Evolutionary conservation across 1,284 basidiomycete species (phyloP).

Genomic region (Tylopilus sp.): DNA sequence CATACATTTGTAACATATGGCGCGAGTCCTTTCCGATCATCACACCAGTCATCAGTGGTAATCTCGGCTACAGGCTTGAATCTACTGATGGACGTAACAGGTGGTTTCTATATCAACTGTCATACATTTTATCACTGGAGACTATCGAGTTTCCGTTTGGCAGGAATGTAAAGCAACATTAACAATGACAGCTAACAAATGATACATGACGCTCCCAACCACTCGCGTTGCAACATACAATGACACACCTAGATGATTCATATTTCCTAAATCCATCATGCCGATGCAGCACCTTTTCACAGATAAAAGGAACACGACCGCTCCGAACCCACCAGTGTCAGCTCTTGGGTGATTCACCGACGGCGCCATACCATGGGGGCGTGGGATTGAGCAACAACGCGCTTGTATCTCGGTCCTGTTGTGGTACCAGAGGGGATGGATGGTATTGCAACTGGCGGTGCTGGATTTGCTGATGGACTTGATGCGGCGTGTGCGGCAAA

Average conservation of each 20-base stretch:
- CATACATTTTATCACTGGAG: too few species aligned
- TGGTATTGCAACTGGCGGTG: slow-evolving; percentile 32
- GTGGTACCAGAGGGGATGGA: neutral
- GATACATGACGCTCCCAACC: neutral
- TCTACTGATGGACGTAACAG: too few species aligned
- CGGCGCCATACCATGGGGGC: slow-evolving; percentile 31
- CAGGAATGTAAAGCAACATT: too few species aligned
- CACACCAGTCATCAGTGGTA: too few species aligned
- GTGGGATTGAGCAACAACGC: slow-evolving; percentile 17
- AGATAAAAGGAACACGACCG: neutral
- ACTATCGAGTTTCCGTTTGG: too few species aligned
- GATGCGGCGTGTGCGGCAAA: slow-evolving; percentile 30
- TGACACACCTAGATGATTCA: neutral
- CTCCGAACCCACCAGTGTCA: slow-evolving; percentile 4
- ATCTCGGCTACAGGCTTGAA: too few species aligned
- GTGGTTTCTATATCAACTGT: too few species aligned
- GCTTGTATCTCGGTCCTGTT: slow-evolving; percentile 12
- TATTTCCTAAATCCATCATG: neutral
- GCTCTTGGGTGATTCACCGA: slow-evolving; percentile 24
- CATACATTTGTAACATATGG: too few species aligned
- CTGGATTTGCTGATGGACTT: slow-evolving; percentile 34
- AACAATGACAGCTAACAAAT: neutral
- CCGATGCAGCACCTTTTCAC: neutral
- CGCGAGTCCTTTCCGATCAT: too few species aligned
- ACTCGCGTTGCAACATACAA: neutral